Percentiles rank a stretch among this genome's conserved stretches.
These are phyloP conservation scores for Colletotrichum musae DNA, from an alignment of 2,329 filamentous ascomycete genomes.

Conservation along the genomic window DNA sequence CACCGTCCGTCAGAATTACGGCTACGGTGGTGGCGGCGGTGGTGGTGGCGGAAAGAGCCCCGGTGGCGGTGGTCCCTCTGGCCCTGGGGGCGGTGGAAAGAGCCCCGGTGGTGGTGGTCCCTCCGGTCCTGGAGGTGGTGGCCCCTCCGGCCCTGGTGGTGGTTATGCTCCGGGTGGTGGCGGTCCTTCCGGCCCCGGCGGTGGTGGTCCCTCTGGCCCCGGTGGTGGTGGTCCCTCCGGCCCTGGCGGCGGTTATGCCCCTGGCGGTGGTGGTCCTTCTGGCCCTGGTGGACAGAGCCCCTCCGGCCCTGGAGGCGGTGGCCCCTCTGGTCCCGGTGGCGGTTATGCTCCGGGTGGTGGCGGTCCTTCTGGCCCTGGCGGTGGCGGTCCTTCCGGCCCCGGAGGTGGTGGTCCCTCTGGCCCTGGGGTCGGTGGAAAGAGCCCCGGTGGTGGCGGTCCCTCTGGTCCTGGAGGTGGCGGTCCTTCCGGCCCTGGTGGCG, in stretches of 20 bases:
- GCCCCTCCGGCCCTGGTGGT: background rate
- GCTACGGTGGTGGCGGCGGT: background rate
- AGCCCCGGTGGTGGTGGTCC: background rate
- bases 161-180: background rate
- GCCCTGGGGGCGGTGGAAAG: background rate
- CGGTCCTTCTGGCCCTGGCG: background rate
- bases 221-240: background rate
- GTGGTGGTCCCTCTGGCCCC: background rate
- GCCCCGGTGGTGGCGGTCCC: background rate
- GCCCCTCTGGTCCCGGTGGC: background rate
- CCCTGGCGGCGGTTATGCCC: background rate
- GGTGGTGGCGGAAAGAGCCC: background rate
- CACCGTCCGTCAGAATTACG: slow-evolving; percentile 5
- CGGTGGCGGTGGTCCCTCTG: background rate
- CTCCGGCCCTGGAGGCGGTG: background rate
- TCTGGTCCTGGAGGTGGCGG: background rate
- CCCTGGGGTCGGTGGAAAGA: background rate
- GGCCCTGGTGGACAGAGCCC: background rate
- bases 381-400: background rate
- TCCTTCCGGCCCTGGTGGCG: background rate
- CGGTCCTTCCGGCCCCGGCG: background rate
- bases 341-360: background rate
- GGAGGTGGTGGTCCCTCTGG: background rate
- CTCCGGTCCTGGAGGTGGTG: background rate
- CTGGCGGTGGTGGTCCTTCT: background rate